Percentiles rank a stretch among this genome's conserved stretches.
phyloP scores from a whole-genome alignment of 2,329 filamentous ascomycete species.

The Fusarium sp. region DNA sequence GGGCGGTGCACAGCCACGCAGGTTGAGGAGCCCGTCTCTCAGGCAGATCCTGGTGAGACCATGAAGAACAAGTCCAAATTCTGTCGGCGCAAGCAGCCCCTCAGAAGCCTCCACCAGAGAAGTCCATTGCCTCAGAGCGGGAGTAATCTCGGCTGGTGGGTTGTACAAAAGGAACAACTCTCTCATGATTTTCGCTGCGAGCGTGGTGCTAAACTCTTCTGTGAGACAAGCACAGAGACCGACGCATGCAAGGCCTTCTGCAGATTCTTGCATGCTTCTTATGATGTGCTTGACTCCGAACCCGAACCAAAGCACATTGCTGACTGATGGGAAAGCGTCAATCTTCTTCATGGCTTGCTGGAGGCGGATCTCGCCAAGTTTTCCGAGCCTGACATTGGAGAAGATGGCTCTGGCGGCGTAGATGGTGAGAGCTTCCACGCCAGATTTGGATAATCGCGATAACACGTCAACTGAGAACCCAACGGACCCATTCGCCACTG shows the following conservation, averaged over 20 bases:
- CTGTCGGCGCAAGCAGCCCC: neutral
- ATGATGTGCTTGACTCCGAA: neutral
- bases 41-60: neutral
- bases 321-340: neutral
- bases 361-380: neutral
- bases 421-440: neutral
- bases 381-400: neutral
- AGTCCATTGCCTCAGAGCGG: neutral
- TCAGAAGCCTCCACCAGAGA: neutral
- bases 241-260: neutral
- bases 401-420: conserved; percentile 1
- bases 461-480: neutral
- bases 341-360: neutral
- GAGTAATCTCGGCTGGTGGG: neutral
- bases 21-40: neutral
- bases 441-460: neutral
- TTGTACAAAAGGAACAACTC: neutral
- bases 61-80: neutral
- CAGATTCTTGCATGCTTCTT: neutral
- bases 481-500: neutral
- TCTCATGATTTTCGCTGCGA: neutral
- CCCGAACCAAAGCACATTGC: neutral
- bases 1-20: neutral
- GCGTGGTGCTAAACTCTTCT: neutral
- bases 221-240: neutral